Base-by-base conservation (phyloP, 2,329 filamentous ascomycete genomes). In the Aspergillus persii region DNA sequence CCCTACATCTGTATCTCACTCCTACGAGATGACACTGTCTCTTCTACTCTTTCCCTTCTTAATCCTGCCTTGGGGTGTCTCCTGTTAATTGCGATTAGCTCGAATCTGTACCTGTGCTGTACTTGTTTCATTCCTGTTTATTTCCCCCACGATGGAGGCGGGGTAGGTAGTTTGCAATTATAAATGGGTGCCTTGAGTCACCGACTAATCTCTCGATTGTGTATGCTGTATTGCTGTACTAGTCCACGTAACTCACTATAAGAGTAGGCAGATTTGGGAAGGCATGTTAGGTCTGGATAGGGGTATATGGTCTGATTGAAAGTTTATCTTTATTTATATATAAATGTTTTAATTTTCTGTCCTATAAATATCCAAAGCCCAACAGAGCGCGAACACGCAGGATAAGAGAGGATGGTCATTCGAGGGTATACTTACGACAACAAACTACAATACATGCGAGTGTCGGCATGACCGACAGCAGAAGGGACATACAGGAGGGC, bases 401-500 rank as follows among this genome's bases (percentile, higher is more conserved):
- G 15, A 27, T 18, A 39, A 50, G 44, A 57, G 33, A 57, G 30
- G 39, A 33, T 36, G 33, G 18, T 64, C 49, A 69, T 70, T 67
- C 60, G 47, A 69, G 67, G 67, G 63, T 71, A 71, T 71, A 70
- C 61, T 15, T n/a, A 41, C 12, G 6, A 61, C 61, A 62, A 69
- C 65, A 68, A 57, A 36, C 53, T 65, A 66, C 55, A 61, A 63
- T 64, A 61, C 62, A 66, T 63, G 56, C 62, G 53, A 26, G 47
- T 23, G 41, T 29, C 46, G 26, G 36, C 12, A 52, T 57, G 48
- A 51, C 54, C 50, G 50, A 50, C 41, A 47, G 46, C 53, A 12
- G 33, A 41, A 15, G 48, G 23, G 50, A 33, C 4, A 36, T 18
- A 27, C 39, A 50, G 15, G 31, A 54, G 27, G 27, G 23, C 23